Conservation (phyloP, 345 rosid genomes). For the Linum lewisii region DNA sequence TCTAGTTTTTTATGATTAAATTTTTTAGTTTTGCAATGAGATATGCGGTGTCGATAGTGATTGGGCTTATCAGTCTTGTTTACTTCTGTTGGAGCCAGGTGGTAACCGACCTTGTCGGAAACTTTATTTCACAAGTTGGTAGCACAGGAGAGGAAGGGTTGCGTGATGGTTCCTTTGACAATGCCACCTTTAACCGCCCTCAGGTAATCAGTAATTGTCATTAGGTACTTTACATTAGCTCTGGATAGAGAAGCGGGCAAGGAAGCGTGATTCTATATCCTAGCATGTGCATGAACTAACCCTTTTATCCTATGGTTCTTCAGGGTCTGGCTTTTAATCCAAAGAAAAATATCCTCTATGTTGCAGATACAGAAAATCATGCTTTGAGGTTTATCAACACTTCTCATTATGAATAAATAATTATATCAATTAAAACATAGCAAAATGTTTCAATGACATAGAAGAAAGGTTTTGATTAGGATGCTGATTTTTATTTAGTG, state of each 20-base stretch:
- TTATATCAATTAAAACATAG: background rate
- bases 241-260: background rate
- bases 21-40: background rate
- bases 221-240: background rate
- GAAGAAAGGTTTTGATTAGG: background rate
- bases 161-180: constrained; percentile 75
- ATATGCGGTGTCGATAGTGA: background rate
- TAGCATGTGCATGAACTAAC: constrained; percentile 8
- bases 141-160: constrained; percentile 80
- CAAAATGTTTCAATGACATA: background rate
- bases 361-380: constrained; percentile 94
- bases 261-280: background rate
- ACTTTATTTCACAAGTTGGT: constrained; percentile 74
- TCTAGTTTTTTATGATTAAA: background rate
- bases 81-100: constrained; percentile 40
- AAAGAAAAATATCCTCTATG: constrained; percentile 77
- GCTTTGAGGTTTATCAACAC: constrained; percentile 60
- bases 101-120: constrained; percentile 80
- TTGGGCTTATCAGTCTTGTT: constrained; percentile 1
- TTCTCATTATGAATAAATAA: background rate
- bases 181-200: constrained; percentile 75
- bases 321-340: constrained; percentile 91
- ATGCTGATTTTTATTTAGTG: background rate
- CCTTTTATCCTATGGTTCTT: constrained; percentile 17
- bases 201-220: constrained; percentile 38